Base-by-base conservation (phyloP, 139 green algal genomes). In the Nannochloris sp. region DNA sequence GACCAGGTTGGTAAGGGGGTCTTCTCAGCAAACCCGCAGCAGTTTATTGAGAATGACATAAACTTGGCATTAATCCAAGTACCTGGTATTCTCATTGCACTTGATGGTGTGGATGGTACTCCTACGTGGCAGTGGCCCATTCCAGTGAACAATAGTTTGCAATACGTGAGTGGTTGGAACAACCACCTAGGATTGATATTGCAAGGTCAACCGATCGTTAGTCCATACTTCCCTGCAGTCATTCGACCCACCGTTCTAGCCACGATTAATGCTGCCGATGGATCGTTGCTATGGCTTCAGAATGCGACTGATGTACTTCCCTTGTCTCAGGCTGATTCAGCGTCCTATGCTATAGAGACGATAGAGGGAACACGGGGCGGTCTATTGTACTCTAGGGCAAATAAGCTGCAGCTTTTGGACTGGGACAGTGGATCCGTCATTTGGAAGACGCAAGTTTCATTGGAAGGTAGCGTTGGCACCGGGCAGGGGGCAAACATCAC, bases 401-500 rank as follows among this genome's bases (percentile, higher is more conserved):
- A 37, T 40, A 66, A 55, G 36, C 14, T 66, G n/a, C 14, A 29
- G 20, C 12, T 31, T 23, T 23, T 66, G 33, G 16, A 66, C 13
- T 53, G 46, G 46, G 57, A 28, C 23, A 9, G 17, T 45, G 60
- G 60, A 45, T 36, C 33, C 2, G 31, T 66, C 0, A 20, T 53
- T 28, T 66, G 60, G 60, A 55, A 37, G 26, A 40, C 25, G 17
- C 14, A 25, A 12, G 26, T 66, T 16, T 45, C 60, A 43, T 59
- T 64, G 23, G 58, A 64, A 28, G 58, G 58, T 33, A 64, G 58
- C 0, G 58, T 64, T 17, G 58, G 58, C 0, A 64, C 58, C 16
- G 60, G 60, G 8, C 36, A 53, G 36, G 36, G 36, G 14, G 60
- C 60, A 17, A 66, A 66, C 44, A 55, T 66, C 11, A 66, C 60